Evolutionary conservation across 495 filamentous ascomycete species (phyloP).

Genomic region (Aspergillus olivimuriae): DNA sequence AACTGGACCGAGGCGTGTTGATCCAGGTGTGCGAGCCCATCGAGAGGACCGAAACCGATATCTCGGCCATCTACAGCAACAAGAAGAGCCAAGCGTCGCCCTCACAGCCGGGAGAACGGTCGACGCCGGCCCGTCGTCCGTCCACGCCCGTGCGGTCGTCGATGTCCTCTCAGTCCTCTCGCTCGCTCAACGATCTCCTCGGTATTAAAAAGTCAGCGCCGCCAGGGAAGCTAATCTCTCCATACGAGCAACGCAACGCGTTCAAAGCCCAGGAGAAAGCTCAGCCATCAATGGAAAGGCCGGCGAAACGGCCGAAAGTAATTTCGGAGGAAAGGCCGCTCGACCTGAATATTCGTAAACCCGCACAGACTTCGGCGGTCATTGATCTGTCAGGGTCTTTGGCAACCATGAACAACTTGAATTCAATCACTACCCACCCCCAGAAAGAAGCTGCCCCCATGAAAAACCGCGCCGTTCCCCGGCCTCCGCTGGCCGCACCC

Average conservation of each 20-base stretch:
- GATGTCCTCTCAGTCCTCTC: slow-evolving; percentile 27
- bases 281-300: slow-evolving; percentile 22
- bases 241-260: slow-evolving; percentile 38
- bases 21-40: slow-evolving; percentile 73
- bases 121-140: slow-evolving; percentile 11
- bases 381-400: neutral
- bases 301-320: slow-evolving; percentile 45
- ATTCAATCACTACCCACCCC: neutral
- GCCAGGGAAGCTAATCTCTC: slow-evolving; percentile 41
- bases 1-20: slow-evolving; percentile 68
- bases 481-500: too few species aligned
- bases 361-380: neutral
- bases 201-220: slow-evolving; percentile 45
- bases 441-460: neutral
- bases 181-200: slow-evolving; percentile 52
- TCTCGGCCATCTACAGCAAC: slow-evolving; percentile 66
- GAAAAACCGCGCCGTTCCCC: too few species aligned
- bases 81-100: slow-evolving; percentile 31
- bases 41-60: slow-evolving; percentile 67
- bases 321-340: slow-evolving; percentile 1
- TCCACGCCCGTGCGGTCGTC: slow-evolving; percentile 21
- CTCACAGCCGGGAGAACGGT: slow-evolving; percentile 8
- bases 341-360: slow-evolving; percentile 2
- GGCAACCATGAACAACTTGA: too few species aligned
- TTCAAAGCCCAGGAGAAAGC: neutral